Base-by-base conservation (phyloP, 1,284 basidiomycete genomes). In the Singerocomus inundabilis region DNA sequence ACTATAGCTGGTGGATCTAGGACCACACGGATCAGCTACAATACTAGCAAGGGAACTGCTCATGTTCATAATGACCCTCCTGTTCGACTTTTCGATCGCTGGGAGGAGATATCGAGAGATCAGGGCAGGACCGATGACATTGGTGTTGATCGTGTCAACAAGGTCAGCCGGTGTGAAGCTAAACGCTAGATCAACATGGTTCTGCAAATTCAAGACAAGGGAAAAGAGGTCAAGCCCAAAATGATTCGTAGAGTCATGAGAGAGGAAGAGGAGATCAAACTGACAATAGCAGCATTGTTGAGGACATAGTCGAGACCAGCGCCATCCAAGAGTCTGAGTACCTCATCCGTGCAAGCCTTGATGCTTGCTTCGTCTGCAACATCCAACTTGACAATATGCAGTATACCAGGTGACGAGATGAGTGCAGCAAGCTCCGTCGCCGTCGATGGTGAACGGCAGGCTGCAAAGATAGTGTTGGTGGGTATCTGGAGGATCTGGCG, bases 231-330 rank as follows among this genome's bases (percentile, higher is more conserved):
- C n/a, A 44, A 6, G 15, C 28, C 21, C 16, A 15, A 25, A 35
- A 16, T 15, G 15, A 39, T 21, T 25, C 15, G 25, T 10, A 13
- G 33, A 16, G 21, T 12, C 15, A 28, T 43, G 32, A 30, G n/a
- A 21, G 21, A 4, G 21, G 24, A 31, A 5, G 4, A 7, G 8
- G 37, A 45, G 13, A 38, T 15, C 18, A 9, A 16, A 60, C 64
- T 51, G 37, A 72, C 71, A 32, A 72, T 64, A 2, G 59, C 72
- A n/a, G 73, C 72, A 41, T 72, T 74, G 57, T 74, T 73, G 43
- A 72, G 50, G 12, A 75, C 58, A 29, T 71, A 73, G 56, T 74
- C 71, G 30, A 74, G 56, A 1, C 68, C 67, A 0, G 48, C 48
- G 11, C 58, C 58, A 9, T 64, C 65, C 18, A 75, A 52, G 11